phyloP scores from a whole-genome alignment of 306 rosid genomes.

The Trifolium pratense region DNA sequence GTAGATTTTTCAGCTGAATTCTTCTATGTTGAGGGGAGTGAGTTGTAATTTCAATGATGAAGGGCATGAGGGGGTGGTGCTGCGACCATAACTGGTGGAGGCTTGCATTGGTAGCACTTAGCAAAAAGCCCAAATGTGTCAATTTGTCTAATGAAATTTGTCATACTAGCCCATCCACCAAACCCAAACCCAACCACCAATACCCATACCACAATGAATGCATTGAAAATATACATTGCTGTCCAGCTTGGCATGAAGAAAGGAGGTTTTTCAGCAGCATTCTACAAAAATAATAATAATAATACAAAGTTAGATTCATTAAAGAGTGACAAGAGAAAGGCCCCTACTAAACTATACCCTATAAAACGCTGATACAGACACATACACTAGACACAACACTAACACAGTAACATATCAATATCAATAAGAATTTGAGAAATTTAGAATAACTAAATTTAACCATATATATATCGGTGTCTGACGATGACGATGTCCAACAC shows the following conservation, averaged over 20 bases:
- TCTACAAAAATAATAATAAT: conserved; percentile 46
- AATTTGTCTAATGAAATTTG: conserved; percentile 80
- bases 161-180: conserved; percentile 98
- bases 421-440: not conserved
- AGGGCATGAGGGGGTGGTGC: conserved; percentile 49
- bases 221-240: conserved; percentile 71
- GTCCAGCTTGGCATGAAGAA: conserved; percentile 87
- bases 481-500: too few relatives aligned
- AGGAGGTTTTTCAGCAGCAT: conserved; percentile 96
- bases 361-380: not conserved
- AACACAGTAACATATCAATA: not conserved
- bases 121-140: conserved; percentile 93
- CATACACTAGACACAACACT: not conserved
- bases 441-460: too few relatives aligned
- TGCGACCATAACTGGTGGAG: conserved; percentile 47
- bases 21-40: conserved; percentile 27
- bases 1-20: conserved; percentile 27
- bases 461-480: too few relatives aligned
- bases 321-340: not conserved
- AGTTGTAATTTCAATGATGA: conserved; percentile 46
- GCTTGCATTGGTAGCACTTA: conserved; percentile 94
- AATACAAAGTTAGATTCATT: conserved; percentile 11
- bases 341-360: conserved; percentile 3
- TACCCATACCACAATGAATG: conserved; percentile 81
- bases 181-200: conserved; percentile 89